Conservation (phyloP, 2,329 filamentous ascomycete species). For the Paecilomyces niveus region DNA sequence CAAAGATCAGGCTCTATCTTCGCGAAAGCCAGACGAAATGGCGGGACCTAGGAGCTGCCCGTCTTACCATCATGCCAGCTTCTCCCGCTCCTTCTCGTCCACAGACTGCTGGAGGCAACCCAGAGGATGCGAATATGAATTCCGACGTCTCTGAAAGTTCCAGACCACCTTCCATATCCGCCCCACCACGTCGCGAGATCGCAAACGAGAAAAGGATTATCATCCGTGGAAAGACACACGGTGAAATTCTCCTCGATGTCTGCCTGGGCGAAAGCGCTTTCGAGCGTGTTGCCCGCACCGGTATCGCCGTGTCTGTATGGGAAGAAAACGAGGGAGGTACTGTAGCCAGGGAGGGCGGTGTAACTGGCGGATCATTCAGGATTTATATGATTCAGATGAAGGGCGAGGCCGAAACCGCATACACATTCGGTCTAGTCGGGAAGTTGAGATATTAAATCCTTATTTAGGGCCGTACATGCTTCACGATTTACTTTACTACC, state of each 20-base stretch:
- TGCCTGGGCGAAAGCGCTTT: slow-evolving; percentile 80
- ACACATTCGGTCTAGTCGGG: slow-evolving; percentile 48
- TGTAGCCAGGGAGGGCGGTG: slow-evolving; percentile 49
- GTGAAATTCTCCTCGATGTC: slow-evolving; percentile 68
- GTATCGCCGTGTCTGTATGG: slow-evolving; percentile 85
- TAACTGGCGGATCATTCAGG: slow-evolving; percentile 50
- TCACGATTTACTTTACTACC: not conserved
- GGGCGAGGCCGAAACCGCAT: slow-evolving; percentile 46
- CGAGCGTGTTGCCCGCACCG: slow-evolving; percentile 72
- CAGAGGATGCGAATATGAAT: slow-evolving; percentile 18
- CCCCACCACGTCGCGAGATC: slow-evolving; percentile 43
- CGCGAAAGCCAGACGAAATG: slow-evolving; percentile 71
- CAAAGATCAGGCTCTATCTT: slow-evolving; percentile 79
- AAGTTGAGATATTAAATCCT: slow-evolving; percentile 43
- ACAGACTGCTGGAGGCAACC: slow-evolving; percentile 46
- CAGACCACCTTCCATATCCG: slow-evolving; percentile 21
- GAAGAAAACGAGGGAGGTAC: slow-evolving; percentile 63
- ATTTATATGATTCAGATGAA: slow-evolving; percentile 62
- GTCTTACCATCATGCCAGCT: slow-evolving; percentile 69
- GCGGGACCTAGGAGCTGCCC: slow-evolving; percentile 83
- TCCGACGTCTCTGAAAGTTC: slow-evolving; percentile 14
- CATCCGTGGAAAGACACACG: slow-evolving; percentile 62
- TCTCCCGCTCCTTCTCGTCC: slow-evolving; percentile 23
- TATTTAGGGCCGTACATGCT: too few species aligned
- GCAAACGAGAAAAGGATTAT: slow-evolving; percentile 79